These are phyloP conservation scores for Plantago elongata DNA, from an alignment of 257 asterid genomes.

Conservation along the genomic window DNA sequence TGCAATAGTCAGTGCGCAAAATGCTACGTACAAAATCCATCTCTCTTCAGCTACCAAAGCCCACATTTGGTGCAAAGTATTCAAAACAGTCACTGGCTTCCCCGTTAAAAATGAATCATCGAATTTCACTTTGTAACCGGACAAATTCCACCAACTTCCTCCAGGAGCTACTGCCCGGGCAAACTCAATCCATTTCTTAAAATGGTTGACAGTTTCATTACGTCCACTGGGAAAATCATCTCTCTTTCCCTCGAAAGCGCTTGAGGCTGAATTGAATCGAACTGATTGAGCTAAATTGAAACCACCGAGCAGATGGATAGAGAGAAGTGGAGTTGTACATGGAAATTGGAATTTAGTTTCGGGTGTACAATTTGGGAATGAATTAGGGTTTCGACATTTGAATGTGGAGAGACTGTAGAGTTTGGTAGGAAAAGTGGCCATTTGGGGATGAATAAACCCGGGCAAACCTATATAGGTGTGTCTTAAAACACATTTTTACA, in stretches of 20 bases:
- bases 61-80: conserved; percentile 40
- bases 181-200: conserved; percentile 25
- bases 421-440: conserved; percentile 23
- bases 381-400: conserved; percentile 10
- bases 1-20: conserved; percentile 37
- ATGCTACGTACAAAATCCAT: conserved; percentile 41
- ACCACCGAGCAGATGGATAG: neutral
- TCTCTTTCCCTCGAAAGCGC: conserved; percentile 15
- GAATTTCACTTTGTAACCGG: conserved; percentile 15
- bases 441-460: conserved; percentile 1
- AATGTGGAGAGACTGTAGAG: conserved; percentile 9
- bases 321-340: conserved; percentile 8
- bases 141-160: conserved; percentile 43
- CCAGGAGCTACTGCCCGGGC: conserved; percentile 28
- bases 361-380: conserved; percentile 18
- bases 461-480: too few species aligned
- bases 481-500: too few species aligned
- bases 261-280: conserved; percentile 5
- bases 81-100: conserved; percentile 29
- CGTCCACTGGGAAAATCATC: conserved; percentile 13
- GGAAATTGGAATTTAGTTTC: conserved; percentile 11
- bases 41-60: conserved; percentile 37
- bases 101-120: conserved; percentile 13
- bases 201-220: conserved; percentile 8
- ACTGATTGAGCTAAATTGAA: neutral